phyloP scores from a whole-genome alignment of 1,139 yeast species.

The Nakaseomyces uthaithaninus region DNA sequence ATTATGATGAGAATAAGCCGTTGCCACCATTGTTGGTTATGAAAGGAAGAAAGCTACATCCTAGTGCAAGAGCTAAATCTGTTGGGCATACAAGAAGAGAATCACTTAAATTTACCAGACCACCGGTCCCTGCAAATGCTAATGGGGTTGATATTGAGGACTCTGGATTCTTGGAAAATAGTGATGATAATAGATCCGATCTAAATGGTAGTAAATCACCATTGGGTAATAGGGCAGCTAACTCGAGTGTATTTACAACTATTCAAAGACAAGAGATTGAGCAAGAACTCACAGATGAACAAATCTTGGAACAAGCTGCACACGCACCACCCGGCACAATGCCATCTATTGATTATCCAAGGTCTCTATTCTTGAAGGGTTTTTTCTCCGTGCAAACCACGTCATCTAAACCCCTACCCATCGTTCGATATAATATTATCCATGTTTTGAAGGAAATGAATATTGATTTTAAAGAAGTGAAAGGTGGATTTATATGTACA shows the following conservation, averaged over 20 bases:
- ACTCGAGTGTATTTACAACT: slow-evolving; percentile 7
- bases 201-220: slow-evolving; percentile 29
- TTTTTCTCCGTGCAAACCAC: slow-evolving; percentile 94
- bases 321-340: slow-evolving; percentile 68
- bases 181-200: slow-evolving; percentile 52
- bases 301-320: slow-evolving; percentile 59
- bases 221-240: slow-evolving; percentile 4
- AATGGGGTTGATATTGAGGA: slow-evolving; percentile 7
- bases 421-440: slow-evolving; percentile 78
- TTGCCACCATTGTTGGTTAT: slow-evolving; percentile 21
- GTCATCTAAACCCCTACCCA: slow-evolving; percentile 84
- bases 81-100: slow-evolving; percentile 73
- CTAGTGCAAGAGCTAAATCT: slow-evolving; percentile 84
- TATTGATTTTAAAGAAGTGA: slow-evolving; percentile 79
- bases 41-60: slow-evolving; percentile 47
- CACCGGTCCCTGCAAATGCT: slow-evolving; percentile 31
- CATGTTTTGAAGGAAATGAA: slow-evolving; percentile 69
- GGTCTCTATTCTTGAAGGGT: slow-evolving; percentile 85
- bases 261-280: slow-evolving; percentile 10
- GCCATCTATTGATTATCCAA: slow-evolving; percentile 93
- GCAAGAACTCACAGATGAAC: slow-evolving; percentile 46
- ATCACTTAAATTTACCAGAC: slow-evolving; percentile 37
- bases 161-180: slow-evolving; percentile 53
- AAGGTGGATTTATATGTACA: slow-evolving; percentile 87
- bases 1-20: slow-evolving; percentile 20